Evolutionary conservation across 1,139 yeast species (phyloP).

Genomic region (Suhomyces ambrosiae): DNA sequence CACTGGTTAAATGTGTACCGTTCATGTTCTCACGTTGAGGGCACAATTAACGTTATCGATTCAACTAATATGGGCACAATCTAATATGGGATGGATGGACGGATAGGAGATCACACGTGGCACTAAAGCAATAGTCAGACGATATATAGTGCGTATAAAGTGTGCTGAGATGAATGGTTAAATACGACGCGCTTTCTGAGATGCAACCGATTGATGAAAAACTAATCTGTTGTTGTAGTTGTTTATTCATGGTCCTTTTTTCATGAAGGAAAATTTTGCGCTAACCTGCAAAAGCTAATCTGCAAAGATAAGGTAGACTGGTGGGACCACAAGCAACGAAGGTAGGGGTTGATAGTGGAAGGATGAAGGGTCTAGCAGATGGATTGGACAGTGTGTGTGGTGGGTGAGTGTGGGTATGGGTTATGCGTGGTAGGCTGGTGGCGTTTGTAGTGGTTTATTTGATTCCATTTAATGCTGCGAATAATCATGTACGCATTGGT

Average conservation of each 20-base stretch:
- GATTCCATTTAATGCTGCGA: too few species aligned
- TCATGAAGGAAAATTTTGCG: slow-evolving; percentile 13
- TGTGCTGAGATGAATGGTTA: not conserved
- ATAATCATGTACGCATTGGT: too few species aligned
- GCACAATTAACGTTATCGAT: not conserved
- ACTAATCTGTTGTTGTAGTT: slow-evolving; percentile 9
- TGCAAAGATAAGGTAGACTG: slow-evolving; percentile 2
- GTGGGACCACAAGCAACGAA: too few species aligned
- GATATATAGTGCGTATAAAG: slow-evolving; percentile 3
- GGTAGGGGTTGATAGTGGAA: too few species aligned
- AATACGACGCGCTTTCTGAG: slow-evolving; percentile 11
- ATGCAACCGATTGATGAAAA: slow-evolving; percentile 10
- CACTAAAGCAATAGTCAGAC: not conserved
- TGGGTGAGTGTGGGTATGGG: too few species aligned
- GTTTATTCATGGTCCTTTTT: slow-evolving; percentile 11
- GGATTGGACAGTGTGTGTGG: too few species aligned
- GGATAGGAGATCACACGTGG: slow-evolving; percentile 1
- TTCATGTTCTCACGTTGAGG: slow-evolving; percentile 6
- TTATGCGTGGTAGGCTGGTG: too few species aligned
- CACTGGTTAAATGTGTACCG: slow-evolving; percentile 6
- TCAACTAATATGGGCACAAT: not conserved
- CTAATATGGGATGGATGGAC: not conserved
- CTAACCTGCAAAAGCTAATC: slow-evolving; percentile 10
- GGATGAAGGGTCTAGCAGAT: not conserved
- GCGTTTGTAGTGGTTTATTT: too few species aligned